phyloP scores from a whole-genome alignment of 2,329 filamentous ascomycete species.

The Alternaria viburni region DNA sequence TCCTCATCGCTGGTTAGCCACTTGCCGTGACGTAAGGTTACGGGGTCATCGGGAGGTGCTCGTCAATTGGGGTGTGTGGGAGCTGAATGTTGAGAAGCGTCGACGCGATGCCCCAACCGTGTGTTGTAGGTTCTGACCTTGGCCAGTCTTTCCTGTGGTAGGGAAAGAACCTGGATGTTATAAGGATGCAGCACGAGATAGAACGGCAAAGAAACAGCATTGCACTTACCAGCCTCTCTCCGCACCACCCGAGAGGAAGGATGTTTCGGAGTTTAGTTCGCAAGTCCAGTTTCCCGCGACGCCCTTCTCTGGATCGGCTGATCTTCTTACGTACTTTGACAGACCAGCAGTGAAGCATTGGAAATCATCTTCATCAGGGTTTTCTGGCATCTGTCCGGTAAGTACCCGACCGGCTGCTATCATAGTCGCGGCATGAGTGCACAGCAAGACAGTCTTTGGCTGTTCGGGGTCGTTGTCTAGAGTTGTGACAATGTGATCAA shows the following conservation, averaged over 20 bases:
- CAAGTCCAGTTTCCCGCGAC: conserved; percentile 82
- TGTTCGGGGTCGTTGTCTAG: conserved; percentile 72
- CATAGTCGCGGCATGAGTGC: conserved; percentile 86
- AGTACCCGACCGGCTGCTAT: conserved; percentile 85
- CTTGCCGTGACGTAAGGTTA: conserved; percentile 1
- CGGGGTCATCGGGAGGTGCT: not conserved
- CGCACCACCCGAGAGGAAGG: conserved; percentile 77
- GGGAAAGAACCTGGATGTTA: conserved; percentile 1
- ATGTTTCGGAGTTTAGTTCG: conserved; percentile 81
- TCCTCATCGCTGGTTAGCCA: not conserved
- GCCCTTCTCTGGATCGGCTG: conserved; percentile 59
- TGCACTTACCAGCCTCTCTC: conserved; percentile 81
- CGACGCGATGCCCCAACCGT: not conserved
- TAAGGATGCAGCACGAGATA: not conserved
- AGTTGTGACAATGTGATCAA: conserved; percentile 72
- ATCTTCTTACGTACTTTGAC: conserved; percentile 67
- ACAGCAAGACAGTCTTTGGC: conserved; percentile 74
- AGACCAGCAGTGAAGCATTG: conserved; percentile 82
- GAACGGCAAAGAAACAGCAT: not conserved
- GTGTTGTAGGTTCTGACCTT: conserved; percentile 1
- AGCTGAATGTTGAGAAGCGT: not conserved
- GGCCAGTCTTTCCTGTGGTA: conserved; percentile 18
- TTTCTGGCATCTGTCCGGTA: conserved; percentile 77
- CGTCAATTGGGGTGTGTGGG: not conserved
- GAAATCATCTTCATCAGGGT: conserved; percentile 79